Base-by-base conservation (phyloP, 2,329 filamentous ascomycete genomes). In the Pseudocercospora crystallina region DNA sequence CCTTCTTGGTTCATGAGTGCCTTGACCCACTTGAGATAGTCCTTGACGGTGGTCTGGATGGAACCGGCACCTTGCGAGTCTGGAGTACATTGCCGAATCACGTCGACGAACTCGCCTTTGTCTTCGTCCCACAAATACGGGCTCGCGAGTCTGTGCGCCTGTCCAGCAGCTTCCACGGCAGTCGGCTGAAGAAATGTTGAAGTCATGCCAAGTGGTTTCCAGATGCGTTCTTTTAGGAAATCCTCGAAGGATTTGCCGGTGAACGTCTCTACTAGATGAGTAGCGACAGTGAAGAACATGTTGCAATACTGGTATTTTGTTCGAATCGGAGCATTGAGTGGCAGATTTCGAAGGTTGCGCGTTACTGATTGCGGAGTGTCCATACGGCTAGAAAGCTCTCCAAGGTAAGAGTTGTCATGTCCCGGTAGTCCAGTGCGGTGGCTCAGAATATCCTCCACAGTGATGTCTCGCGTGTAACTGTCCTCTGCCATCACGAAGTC, bases 391-490 rank as follows among this genome's bases (percentile, higher is more conserved):
- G 70, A 69, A 30, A 58, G 56, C 40, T 66, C 61, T 12, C 61
- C 57, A 31, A 68, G 60, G 32, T 68, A 69, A 2, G 60, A 61
- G 14, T 59, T 45, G 30, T 71, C 68, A 35, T 74, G 64, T 13
- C 49, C 31, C 1, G 78, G 68, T 51, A 80, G 68, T 8, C 80
- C 80, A 0, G 74, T 78, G 4, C 79, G 71, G 58, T 83, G 80
- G 43, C 73, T 73, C 1, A 80, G 68, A 2, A 78, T 73, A 49
- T 84, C 81, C 48, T 82, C 76, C 5, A 83, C 62, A 0, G 78
- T 83, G 35, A 80, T 63, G 52, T 77, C 72, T 17, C 68, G 62
- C 1, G 77, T 82, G 11, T 73, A 71, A 60, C 71, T 74, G 0
- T 69, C 66, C 13, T 56, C 41, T 5, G 44, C 39, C 45, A 58